These are phyloP conservation scores for Isatis lusitanica DNA, from an alignment of 441 rosid genomes.

Conservation along the genomic window DNA sequence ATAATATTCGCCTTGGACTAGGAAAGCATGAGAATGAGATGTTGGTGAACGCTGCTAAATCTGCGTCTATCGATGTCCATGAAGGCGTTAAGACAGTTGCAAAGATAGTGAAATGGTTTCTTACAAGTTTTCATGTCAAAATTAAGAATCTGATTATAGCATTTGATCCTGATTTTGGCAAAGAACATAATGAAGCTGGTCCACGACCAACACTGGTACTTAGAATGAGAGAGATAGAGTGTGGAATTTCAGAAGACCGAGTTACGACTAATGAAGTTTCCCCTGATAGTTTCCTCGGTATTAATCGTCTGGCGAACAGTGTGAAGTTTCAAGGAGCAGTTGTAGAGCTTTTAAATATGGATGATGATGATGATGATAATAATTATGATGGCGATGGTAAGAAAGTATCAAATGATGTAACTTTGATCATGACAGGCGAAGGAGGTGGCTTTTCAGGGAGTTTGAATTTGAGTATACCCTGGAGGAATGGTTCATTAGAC, in stretches of 20 bases:
- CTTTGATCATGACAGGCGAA: slow-evolving; percentile 63
- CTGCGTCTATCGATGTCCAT: slow-evolving; percentile 70
- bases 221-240: slow-evolving; percentile 68
- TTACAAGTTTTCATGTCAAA: slow-evolving; percentile 80
- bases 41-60: slow-evolving; percentile 41
- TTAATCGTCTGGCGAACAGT: slow-evolving; percentile 68
- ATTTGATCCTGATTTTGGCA: slow-evolving; percentile 61
- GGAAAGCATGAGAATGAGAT: slow-evolving; percentile 47
- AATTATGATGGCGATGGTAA: slow-evolving; percentile 15
- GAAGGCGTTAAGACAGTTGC: slow-evolving; percentile 99
- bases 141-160: slow-evolving; percentile 81
- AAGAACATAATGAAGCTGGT: slow-evolving; percentile 40
- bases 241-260: slow-evolving; percentile 79
- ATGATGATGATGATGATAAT: slow-evolving; percentile 38
- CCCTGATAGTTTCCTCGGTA: slow-evolving; percentile 66
- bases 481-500: slow-evolving; percentile 94
- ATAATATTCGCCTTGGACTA: slow-evolving; percentile 32
- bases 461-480: slow-evolving; percentile 87
- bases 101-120: slow-evolving; percentile 92
- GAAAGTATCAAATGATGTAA: slow-evolving; percentile 44
- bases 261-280: slow-evolving; percentile 38
- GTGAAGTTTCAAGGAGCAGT: slow-evolving; percentile 80
- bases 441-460: slow-evolving; percentile 87
- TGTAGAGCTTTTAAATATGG: slow-evolving; percentile 74
- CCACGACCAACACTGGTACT: slow-evolving; percentile 61